These are phyloP conservation scores for Phytophthora quininea DNA, from an alignment of 352 stramenopile genomes.

Conservation along the genomic window DNA sequence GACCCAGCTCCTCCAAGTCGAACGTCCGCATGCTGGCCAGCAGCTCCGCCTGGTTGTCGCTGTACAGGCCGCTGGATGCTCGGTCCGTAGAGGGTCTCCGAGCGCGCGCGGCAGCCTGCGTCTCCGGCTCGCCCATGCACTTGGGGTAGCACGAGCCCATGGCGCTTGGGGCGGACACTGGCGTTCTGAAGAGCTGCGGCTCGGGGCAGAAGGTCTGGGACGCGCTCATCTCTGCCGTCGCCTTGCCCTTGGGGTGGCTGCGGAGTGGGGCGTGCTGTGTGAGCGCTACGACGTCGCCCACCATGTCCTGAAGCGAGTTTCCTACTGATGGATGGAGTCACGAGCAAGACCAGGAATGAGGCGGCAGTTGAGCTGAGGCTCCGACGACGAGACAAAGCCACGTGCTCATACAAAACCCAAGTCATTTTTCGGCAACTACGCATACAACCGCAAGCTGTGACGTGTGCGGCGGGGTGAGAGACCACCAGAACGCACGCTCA, in stretches of 20 bases:
- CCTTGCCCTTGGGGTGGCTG: background rate
- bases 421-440: too few species aligned
- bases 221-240: background rate
- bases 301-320: background rate
- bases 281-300: background rate
- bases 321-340: background rate
- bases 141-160: constrained; percentile 59
- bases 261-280: background rate
- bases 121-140: constrained; percentile 36
- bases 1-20: constrained; percentile 60
- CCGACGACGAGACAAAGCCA: background rate
- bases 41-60: constrained; percentile 9
- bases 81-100: background rate
- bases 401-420: background rate
- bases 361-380: too few species aligned
- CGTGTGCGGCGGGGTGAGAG: too few species aligned
- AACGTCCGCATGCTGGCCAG: constrained; percentile 31
- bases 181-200: background rate
- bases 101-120: constrained; percentile 1
- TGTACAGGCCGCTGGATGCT: constrained; percentile 6
- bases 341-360: too few species aligned
- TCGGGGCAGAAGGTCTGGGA: constrained; percentile 7
- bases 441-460: too few species aligned
- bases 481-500: too few species aligned
- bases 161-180: background rate